Percentiles rank a stretch among this genome's conserved stretches.
These are phyloP conservation scores for Piper longum DNA, from an alignment of 164 flowering plant genomes.

Conservation along the genomic window DNA sequence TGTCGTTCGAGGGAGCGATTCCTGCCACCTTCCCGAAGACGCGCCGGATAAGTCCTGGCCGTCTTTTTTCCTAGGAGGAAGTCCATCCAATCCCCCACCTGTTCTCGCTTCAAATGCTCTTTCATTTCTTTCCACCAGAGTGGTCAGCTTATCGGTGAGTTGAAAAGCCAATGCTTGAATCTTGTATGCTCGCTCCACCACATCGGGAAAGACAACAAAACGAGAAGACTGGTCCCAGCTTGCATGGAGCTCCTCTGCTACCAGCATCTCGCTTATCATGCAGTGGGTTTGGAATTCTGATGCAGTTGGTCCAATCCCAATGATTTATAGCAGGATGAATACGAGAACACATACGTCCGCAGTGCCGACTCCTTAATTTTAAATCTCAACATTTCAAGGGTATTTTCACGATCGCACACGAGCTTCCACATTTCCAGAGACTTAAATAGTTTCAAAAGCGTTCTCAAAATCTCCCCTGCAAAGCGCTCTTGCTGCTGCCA, in stretches of 20 bases:
- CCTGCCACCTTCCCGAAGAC: conserved; percentile 56
- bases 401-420: conserved; percentile 37
- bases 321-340: conserved; percentile 56
- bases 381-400: conserved; percentile 61
- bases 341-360: conserved; percentile 72
- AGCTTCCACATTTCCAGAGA: conserved; percentile 86
- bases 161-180: too few species aligned
- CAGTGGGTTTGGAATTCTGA: conserved; percentile 42
- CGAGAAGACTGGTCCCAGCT: conserved; percentile 45
- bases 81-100: conserved; percentile 77
- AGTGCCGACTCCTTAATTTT: conserved; percentile 88
- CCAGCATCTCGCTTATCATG: conserved; percentile 85
- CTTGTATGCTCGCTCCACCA: conserved; percentile 32
- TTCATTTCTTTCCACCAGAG: conserved; percentile 75
- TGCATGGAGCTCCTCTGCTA: conserved; percentile 38
- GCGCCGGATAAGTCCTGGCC: conserved; percentile 39
- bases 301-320: conserved; percentile 61
- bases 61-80: conserved; percentile 38
- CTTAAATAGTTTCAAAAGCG: conserved; percentile 33
- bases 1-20: conserved; percentile 40
- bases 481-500: conserved; percentile 87
- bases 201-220: conserved; percentile 61
- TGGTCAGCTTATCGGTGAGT: too few species aligned
- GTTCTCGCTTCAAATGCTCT: conserved; percentile 63
- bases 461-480: conserved; percentile 19